Percentiles rank a stretch among this genome's conserved stretches.
Conservation (phyloP, 768 basidiomycete species). For the Tylopilus cervinicoccineus region DNA sequence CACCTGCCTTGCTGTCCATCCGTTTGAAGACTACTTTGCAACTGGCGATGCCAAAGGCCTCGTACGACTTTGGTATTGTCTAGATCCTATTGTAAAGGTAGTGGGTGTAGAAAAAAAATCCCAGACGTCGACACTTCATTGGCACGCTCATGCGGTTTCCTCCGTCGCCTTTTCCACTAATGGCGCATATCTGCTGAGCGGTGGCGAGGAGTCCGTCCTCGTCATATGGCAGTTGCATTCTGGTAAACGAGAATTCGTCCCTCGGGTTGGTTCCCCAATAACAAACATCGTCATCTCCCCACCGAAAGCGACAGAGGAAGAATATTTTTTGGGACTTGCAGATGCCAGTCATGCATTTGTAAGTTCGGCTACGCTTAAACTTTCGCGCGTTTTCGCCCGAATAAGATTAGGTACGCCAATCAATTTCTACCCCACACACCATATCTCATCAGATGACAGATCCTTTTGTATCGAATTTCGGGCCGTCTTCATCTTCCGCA, state of each 20-base stretch:
- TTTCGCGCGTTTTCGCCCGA: slow-evolving; percentile 68
- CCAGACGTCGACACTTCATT: slow-evolving; percentile 85
- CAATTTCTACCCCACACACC: neutral
- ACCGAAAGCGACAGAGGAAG: slow-evolving; percentile 59
- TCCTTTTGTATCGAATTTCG: slow-evolving; percentile 29
- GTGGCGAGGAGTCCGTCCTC: slow-evolving; percentile 94
- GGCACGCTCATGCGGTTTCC: slow-evolving; percentile 94
- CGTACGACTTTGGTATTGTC: slow-evolving; percentile 91
- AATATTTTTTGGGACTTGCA: slow-evolving; percentile 77
- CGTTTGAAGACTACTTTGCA: slow-evolving; percentile 89
- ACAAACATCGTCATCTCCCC: slow-evolving; percentile 60
- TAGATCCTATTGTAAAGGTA: slow-evolving; percentile 56
- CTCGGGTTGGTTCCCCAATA: slow-evolving; percentile 87
- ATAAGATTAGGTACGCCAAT: slow-evolving; percentile 66
- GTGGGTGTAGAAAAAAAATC: slow-evolving; percentile 72
- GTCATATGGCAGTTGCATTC: slow-evolving; percentile 95
- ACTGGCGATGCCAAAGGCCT: slow-evolving; percentile 86
- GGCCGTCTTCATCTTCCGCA: slow-evolving; percentile 38
- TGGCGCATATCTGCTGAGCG: slow-evolving; percentile 89
- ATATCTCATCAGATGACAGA: slow-evolving; percentile 25
- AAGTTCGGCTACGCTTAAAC: slow-evolving; percentile 63
- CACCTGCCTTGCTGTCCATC: slow-evolving; percentile 86
- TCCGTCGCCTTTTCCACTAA: slow-evolving; percentile 84
- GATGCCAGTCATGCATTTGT: slow-evolving; percentile 83
- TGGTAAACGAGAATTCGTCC: slow-evolving; percentile 87